Conservation (phyloP, 495 filamentous ascomycete species). For the Hypoxylon rickii region DNA sequence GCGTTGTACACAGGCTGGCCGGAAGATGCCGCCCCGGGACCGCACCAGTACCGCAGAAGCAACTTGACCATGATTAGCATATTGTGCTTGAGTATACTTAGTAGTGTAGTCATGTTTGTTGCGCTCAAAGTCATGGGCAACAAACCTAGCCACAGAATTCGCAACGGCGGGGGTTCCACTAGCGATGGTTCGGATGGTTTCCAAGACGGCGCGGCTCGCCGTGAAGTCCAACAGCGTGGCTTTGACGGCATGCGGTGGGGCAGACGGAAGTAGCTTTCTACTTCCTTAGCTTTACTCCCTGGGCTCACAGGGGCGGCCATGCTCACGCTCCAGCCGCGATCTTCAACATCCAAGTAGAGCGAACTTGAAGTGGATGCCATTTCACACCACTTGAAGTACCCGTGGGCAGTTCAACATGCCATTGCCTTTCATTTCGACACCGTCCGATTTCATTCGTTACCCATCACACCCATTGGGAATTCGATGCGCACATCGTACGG, state of each 20-base stretch:
- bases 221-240: conserved; percentile 71
- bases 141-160: conserved; percentile 49
- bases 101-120: conserved; percentile 68
- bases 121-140: conserved; percentile 67
- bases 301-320: conserved; percentile 9
- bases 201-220: conserved; percentile 70
- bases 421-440: conserved; percentile 33
- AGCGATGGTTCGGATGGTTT: conserved; percentile 54
- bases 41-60: conserved; percentile 77
- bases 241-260: conserved; percentile 63
- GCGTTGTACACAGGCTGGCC: conserved; percentile 87
- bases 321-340: conserved; percentile 6
- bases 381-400: conserved; percentile 1
- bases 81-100: conserved; percentile 73
- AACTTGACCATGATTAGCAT: conserved; percentile 90
- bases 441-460: conserved; percentile 21
- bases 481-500: conserved; percentile 32
- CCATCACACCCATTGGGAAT: conserved; percentile 22
- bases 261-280: conserved; percentile 13
- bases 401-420: conserved; percentile 41
- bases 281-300: too few relatives aligned
- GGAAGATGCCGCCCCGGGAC: conserved; percentile 67
- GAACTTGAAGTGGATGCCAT: conserved; percentile 10
- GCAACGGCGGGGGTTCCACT: conserved; percentile 43
- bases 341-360: conserved; percentile 34